phyloP scores from a whole-genome alignment of 371 early-diverging fungal species.

The Lichtheimia ornata region DNA sequence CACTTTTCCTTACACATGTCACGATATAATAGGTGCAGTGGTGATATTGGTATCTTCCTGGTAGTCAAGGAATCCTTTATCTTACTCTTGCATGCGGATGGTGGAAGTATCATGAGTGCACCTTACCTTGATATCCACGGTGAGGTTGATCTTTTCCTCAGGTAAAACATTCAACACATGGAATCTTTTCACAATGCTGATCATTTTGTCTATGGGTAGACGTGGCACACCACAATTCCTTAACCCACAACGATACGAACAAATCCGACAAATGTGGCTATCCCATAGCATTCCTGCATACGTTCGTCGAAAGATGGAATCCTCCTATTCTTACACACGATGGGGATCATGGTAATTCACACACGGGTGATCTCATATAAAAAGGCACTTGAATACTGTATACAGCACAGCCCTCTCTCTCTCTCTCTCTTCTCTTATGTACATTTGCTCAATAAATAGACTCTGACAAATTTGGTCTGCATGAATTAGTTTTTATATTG shows the following conservation, averaged over 20 bases:
- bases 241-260: conserved; percentile 85
- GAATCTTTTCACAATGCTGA: background rate
- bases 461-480: no score
- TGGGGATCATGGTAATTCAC: conserved; percentile 39
- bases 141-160: conserved; percentile 65
- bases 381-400: no score
- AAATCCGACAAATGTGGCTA: conserved; percentile 83
- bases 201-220: conserved; percentile 26
- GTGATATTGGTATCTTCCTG: conserved; percentile 89
- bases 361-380: no score
- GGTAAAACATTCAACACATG: conserved; percentile 11
- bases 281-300: conserved; percentile 83
- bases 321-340: conserved; percentile 27
- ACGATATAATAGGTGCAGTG: conserved; percentile 73
- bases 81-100: conserved; percentile 76
- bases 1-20: background rate
- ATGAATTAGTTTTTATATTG: no score
- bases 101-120: conserved; percentile 84
- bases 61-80: conserved; percentile 83
- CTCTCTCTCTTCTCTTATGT: no score
- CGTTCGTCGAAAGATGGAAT: conserved; percentile 88
- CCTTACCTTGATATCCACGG: conserved; percentile 96
- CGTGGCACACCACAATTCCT: conserved; percentile 89
- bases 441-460: no score
- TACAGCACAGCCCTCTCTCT: no score